These are phyloP conservation scores for Candida sonorensis DNA, from an alignment of 805 yeast species.

Conservation along the genomic window DNA sequence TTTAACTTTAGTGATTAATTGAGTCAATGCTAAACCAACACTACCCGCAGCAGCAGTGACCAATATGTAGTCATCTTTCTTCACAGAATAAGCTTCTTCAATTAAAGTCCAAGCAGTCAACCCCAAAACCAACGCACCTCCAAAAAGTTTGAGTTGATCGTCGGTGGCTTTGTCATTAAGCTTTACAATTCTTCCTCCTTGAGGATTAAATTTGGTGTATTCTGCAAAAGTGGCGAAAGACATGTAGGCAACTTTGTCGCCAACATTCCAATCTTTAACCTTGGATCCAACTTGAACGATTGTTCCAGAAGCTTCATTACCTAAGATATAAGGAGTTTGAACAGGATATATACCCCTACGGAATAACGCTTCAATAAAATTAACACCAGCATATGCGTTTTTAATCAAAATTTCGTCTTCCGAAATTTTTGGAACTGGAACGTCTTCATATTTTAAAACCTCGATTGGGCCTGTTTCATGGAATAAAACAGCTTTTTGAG, in stretches of 20 bases:
- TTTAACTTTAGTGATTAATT: constrained; percentile 42
- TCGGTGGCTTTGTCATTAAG: constrained; percentile 43
- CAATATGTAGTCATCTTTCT: constrained; percentile 64
- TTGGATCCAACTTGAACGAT: constrained; percentile 57
- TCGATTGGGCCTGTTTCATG: constrained; percentile 53
- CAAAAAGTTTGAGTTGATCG: constrained; percentile 45
- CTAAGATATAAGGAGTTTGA: constrained; percentile 53
- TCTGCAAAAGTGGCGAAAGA: constrained; percentile 60
- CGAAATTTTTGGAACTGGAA: constrained; percentile 51
- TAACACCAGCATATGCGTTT: constrained; percentile 73
- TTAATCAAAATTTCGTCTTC: constrained; percentile 61
- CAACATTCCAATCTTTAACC: constrained; percentile 49
- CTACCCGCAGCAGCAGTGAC: constrained; percentile 97
- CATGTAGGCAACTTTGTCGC: constrained; percentile 64
- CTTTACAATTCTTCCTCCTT: constrained; percentile 32
- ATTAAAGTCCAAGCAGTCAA: constrained; percentile 73
- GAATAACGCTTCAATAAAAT: constrained; percentile 78
- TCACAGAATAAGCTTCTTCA: constrained; percentile 56
- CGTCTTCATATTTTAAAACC: constrained; percentile 50
- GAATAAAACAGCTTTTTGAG: constrained; percentile 50
- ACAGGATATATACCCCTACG: constrained; percentile 71
- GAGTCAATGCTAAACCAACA: constrained; percentile 68
- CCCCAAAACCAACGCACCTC: constrained; percentile 62
- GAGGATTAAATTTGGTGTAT: constrained; percentile 46
- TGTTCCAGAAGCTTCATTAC: constrained; percentile 66